These are phyloP conservation scores for Camellia japonica DNA, from an alignment of 148 eudicot genomes.

Conservation along the genomic window DNA sequence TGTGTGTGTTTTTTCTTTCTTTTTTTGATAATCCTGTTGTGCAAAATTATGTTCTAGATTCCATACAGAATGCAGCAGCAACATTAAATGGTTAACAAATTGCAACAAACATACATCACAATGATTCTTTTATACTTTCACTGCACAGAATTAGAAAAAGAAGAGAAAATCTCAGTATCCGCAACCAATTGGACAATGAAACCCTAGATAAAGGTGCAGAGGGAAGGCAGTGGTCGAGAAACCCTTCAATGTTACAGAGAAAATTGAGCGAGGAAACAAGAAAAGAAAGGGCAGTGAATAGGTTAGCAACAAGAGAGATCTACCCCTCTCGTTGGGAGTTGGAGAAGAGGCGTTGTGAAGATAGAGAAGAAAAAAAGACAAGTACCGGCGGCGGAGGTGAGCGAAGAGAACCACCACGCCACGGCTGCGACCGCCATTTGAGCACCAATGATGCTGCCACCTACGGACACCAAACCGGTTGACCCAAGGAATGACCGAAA, in stretches of 20 bases:
- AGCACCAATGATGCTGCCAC: background rate
- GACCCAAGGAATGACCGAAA: too few species aligned
- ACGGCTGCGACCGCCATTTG: conserved; percentile 41
- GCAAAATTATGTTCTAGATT: too few species aligned
- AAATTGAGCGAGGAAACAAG: background rate
- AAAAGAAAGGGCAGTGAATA: background rate
- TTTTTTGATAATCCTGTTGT: too few species aligned
- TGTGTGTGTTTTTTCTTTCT: too few species aligned
- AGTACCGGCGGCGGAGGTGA: conserved; percentile 22
- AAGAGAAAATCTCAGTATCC: background rate
- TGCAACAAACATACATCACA: too few species aligned
- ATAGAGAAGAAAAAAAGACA: conserved; percentile 16
- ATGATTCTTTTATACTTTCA: too few species aligned
- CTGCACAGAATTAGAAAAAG: too few species aligned
- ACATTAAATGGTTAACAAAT: too few species aligned
- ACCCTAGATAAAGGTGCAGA: background rate
- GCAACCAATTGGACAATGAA: background rate
- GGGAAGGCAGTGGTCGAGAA: background rate
- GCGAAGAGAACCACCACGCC: conserved; percentile 25
- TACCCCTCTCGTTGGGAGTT: conserved; percentile 16
- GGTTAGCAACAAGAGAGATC: background rate
- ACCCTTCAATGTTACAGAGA: background rate
- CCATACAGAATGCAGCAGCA: too few species aligned
- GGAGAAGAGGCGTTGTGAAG: conserved; percentile 28
- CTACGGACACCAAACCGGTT: too few species aligned